A percentile compares a stretch with the other conserved stretches of the same genome.
These are phyloP conservation scores for Sphaerobolus stellatus DNA, from an alignment of 1,284 basidiomycete genomes.

Conservation along the genomic window DNA sequence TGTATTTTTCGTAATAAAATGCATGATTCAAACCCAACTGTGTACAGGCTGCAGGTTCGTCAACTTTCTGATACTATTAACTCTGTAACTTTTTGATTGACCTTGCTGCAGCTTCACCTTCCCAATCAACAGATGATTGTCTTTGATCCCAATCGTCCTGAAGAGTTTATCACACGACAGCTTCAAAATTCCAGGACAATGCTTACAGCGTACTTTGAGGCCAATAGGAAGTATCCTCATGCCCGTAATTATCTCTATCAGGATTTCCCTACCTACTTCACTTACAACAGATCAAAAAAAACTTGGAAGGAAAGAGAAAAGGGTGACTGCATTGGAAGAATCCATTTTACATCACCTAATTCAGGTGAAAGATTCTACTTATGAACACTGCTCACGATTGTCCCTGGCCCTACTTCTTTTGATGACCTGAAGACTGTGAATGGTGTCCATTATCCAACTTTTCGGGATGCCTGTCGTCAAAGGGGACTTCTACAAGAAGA, in stretches of 20 bases:
- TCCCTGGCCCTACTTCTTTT: conserved; percentile 37
- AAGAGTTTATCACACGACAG: conserved; percentile 24
- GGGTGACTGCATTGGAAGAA: conserved; percentile 34
- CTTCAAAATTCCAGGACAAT: conserved; percentile 28
- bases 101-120: too few relatives aligned
- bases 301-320: conserved; percentile 29
- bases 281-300: conserved; percentile 16
- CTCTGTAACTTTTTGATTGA: too few relatives aligned
- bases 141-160: too few relatives aligned
- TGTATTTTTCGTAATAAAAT: conserved; percentile 35
- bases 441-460: conserved; percentile 27
- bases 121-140: conserved; percentile 32
- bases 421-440: conserved; percentile 31
- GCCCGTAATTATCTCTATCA: conserved; percentile 37
- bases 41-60: conserved; percentile 39
- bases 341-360: conserved; percentile 36
- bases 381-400: conserved; percentile 34
- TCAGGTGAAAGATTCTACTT: conserved; percentile 41
- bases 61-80: too few relatives aligned
- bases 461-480: conserved; percentile 38
- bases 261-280: conserved; percentile 38
- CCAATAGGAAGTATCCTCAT: conserved; percentile 34
- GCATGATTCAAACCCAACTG: conserved; percentile 34
- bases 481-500: conserved; percentile 45
- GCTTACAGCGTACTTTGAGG: conserved; percentile 43